Evolutionary conservation across 2,329 filamentous ascomycete genomes (phyloP), one percentile per base, ranked within the genome.

Genomic region (Arthrinium puccinioides): DNA sequence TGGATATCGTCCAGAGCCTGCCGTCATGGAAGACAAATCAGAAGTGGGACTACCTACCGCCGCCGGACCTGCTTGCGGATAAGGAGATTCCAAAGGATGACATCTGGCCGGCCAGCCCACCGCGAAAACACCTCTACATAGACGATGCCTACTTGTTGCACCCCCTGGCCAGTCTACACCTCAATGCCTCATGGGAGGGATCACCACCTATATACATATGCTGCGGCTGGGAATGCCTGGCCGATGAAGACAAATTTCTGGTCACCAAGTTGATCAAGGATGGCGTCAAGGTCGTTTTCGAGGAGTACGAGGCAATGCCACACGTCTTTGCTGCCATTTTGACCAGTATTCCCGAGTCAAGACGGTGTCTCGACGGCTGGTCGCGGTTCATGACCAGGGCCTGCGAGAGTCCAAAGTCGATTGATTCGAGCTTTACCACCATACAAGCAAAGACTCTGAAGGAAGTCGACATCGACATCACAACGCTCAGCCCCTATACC

Each of bases 301-400:
- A 85, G 54, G 76, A 87, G 59, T 92, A 79, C 54, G 80, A 88
- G 55, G 82, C 77, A 4, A 90, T 90, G 85, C 84, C 86, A 37
- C 85, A 89, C 59, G 78, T 76, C 47, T 90, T 87, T 52, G 75
- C 72, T 1, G 50, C 78, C 44, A 44, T 85, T 2, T 59, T 86
- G 38, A 57, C 66, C 2, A 57, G 60, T 5, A 54, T 69, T 3
- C 52, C 64, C 2, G 66, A 60, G 21, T 61, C 70, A 3, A 60
- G 53, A 46, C 65, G 70, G 32, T 83, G 76, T 48, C 70, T 76
- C 40, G 56, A 67, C 11, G 61, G 63, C 4, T 77, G 78, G 72
- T 60, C 72, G 0, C 57, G 54, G 2, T 87, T 87, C 44, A 70
- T 79, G 18, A 60, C 46, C 19, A 45, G 51, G 14, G 67, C 55